phyloP scores from a whole-genome alignment of 257 asterid genomes.

The Echites panduratus region DNA sequence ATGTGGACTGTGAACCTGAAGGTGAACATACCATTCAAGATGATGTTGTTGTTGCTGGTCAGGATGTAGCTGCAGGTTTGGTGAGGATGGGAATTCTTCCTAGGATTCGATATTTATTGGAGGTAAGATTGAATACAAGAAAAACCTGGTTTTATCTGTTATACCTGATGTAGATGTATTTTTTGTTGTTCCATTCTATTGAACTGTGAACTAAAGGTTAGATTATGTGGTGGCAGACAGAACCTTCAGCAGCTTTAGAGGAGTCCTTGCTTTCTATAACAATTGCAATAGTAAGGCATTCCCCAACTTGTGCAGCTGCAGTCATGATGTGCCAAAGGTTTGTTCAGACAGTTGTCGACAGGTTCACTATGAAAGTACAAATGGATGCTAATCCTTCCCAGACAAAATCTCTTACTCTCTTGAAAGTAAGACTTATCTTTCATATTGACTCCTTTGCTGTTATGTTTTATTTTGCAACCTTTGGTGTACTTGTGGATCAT shows the following conservation, averaged over 20 bases:
- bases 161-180: too few relatives aligned
- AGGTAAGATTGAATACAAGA: slow-evolving; percentile 46
- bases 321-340: slow-evolving; percentile 60
- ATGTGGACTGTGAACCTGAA: slow-evolving; percentile 40
- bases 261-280: slow-evolving; percentile 73
- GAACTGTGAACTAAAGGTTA: not conserved
- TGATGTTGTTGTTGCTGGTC: slow-evolving; percentile 79
- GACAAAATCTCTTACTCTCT: slow-evolving; percentile 68
- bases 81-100: slow-evolving; percentile 89
- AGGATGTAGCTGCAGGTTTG: slow-evolving; percentile 91
- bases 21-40: slow-evolving; percentile 74
- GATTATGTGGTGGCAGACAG: slow-evolving; percentile 45
- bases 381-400: slow-evolving; percentile 52
- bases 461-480: not conserved
- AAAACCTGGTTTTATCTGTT: slow-evolving; percentile 4
- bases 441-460: slow-evolving; percentile 4
- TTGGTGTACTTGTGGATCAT: not conserved
- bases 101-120: slow-evolving; percentile 70
- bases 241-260: slow-evolving; percentile 62
- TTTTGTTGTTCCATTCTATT: slow-evolving; percentile 2
- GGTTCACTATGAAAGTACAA: slow-evolving; percentile 51
- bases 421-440: slow-evolving; percentile 48
- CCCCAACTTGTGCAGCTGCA: slow-evolving; percentile 81
- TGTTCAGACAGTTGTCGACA: slow-evolving; percentile 63
- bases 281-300: slow-evolving; percentile 86